Base-by-base conservation (phyloP, 1,139 yeast species). In the Kodamaea anthophila region DNA sequence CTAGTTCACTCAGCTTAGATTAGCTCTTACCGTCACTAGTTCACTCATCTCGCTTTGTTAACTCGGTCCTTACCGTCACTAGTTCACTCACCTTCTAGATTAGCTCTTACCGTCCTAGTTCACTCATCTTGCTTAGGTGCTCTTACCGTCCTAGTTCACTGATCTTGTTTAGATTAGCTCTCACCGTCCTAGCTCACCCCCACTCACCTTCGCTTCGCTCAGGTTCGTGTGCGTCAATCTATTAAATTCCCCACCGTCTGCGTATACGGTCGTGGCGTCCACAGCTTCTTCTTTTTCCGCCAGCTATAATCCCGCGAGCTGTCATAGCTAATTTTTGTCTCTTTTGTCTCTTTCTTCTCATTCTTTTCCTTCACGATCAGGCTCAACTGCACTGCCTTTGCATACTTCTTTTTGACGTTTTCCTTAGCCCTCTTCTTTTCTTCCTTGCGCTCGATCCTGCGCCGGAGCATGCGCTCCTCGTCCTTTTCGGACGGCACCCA, bases 401-500 rank as follows among this genome's bases (percentile, higher is more conserved):
- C 38, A n/a, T 33, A 28, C 4, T 24, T 18, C 9, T 23, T 15
- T 9, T 27, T 12, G 10, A 24, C 22, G 3, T 11, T 28, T 5
- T 31, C 20, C 20, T 37, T 42, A 10, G 20, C 27, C 4, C 25
- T 27, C 15, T 33, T 31, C 10, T 45, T 33, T 21, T 46, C 35
- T 4, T 23, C 36, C 33, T 55, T 53, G 12, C 55, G 37, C 19
- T 41, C 59, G 24, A 53, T 57, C 70, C 80, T 76, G 35, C 87
- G 60, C 16, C 57, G 57, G 12, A 58, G 47, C 2, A 77, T 41
- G 10, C 53, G 47, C 8, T 57, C 65, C 32, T 70, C 76, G 28
- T 76, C 80, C 4, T 60, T 65, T 2, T 60, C 69, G 2, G 53
- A 55, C 2, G 96, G 96, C 13, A 55, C 57, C 94, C 95, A 88